Evolutionary conservation across 2,329 filamentous ascomycete species (phyloP).

Genomic region (Beauveria asiatica): DNA sequence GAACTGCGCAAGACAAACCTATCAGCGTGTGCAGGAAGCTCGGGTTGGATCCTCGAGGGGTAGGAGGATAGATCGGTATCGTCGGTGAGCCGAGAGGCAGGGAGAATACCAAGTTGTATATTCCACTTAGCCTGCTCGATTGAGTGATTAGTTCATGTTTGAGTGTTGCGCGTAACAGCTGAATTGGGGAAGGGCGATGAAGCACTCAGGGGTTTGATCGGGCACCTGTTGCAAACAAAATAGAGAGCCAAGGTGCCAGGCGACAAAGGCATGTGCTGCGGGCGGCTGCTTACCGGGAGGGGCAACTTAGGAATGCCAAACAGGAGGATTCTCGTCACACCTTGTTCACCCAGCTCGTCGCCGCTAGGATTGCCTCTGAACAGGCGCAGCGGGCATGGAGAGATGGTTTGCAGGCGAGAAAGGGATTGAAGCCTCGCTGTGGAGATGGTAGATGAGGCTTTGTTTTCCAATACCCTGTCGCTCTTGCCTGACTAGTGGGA

Average conservation of each 20-base stretch:
- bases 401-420: conserved; percentile 17
- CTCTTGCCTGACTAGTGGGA: conserved; percentile 21
- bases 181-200: background rate
- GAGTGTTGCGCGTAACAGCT: background rate
- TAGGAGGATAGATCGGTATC: background rate
- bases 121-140: background rate
- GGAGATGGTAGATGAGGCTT: conserved; percentile 33
- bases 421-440: conserved; percentile 19
- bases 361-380: conserved; percentile 32
- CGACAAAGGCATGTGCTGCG: conserved; percentile 1
- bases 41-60: background rate
- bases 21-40: background rate
- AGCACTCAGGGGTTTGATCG: conserved; percentile 7
- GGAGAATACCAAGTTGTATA: conserved; percentile 4
- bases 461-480: conserved; percentile 31
- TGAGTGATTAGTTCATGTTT: background rate
- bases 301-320: conserved; percentile 11
- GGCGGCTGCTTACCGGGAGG: conserved; percentile 6
- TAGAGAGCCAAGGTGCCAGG: conserved; percentile 1
- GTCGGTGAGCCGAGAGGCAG: background rate
- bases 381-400: conserved; percentile 28
- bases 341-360: conserved; percentile 28
- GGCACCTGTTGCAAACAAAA: conserved; percentile 11
- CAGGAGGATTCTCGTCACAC: conserved; percentile 18
- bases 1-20: conserved; percentile 4